Conservation (phyloP, 2,329 filamentous ascomycete species). For the Aspergillus fischeri region DNA sequence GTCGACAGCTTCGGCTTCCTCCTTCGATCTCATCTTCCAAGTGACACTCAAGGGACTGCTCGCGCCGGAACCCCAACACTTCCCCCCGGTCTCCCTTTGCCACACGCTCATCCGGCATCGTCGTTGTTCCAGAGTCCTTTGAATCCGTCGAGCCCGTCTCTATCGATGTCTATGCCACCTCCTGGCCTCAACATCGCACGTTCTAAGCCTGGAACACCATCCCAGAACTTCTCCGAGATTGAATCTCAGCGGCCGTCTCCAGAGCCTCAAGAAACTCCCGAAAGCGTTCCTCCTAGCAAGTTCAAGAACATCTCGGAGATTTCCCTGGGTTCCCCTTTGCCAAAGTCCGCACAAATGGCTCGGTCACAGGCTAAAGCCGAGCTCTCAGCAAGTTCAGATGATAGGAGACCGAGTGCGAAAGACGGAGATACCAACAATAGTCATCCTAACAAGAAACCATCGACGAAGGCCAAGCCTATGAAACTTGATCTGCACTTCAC, state of each 20-base stretch:
- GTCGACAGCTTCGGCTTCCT: constrained; percentile 35
- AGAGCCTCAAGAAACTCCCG: constrained; percentile 18
- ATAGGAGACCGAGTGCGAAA: constrained; percentile 14
- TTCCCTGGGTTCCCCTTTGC: constrained; percentile 40
- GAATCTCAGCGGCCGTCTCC: constrained; percentile 26
- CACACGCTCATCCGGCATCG: constrained; percentile 38
- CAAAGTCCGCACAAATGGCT: constrained; percentile 28
- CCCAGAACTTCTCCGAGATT: constrained; percentile 21
- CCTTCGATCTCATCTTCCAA: constrained; percentile 31
- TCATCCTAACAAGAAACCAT: constrained; percentile 3
- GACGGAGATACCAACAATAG: constrained; percentile 4
- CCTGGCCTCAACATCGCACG: constrained; percentile 24
- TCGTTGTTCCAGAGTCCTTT: constrained; percentile 29
- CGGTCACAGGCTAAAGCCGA: constrained; percentile 22
- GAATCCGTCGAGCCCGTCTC: constrained; percentile 27
- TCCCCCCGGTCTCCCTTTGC: constrained; percentile 40
- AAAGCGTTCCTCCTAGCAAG: constrained; percentile 17
- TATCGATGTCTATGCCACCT: constrained; percentile 24
- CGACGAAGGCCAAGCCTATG: constrained; percentile 29
- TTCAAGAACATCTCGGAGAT: constrained; percentile 33
- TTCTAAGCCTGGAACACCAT: constrained; percentile 27
- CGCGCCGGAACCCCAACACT: constrained; percentile 38
- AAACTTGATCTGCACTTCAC: constrained; percentile 29
- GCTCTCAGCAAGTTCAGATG: constrained; percentile 10
- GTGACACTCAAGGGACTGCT: constrained; percentile 24